Evolutionary conservation across 2,329 filamentous ascomycete species (phyloP), one percentile per base, ranked within the genome.

Genomic region (Ceratocystis variospora): DNA sequence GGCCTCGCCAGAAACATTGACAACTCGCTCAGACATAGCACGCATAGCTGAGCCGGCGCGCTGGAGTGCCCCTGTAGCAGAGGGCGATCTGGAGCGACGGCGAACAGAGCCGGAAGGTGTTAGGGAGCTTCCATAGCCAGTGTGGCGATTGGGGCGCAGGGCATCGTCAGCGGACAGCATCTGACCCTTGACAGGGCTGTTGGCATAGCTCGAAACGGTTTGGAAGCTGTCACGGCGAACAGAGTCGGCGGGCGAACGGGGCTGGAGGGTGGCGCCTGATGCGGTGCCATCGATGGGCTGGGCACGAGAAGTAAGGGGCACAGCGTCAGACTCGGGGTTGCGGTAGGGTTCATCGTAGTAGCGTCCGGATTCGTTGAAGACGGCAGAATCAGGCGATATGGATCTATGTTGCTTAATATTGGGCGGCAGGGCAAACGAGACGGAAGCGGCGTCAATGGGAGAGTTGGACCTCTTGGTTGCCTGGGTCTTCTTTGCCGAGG

Each of bases 21-120:
- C 94, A 66, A 99, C 92, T 78, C 94, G 90, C 77, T 96, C 92
- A 41, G 95, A 97, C 85, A 99, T 96, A 69, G 85, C 85, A 70
- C 88, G 83, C 75, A 92, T 84, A 71, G 91, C 89, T 7, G 88
- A 89, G 57, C 88, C 84, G 68, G 88, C 88, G 70, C 85, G 81
- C 28, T 81, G 83, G 64, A 92, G 75, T 19, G 88, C 87, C 31
- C 82, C 83, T 10, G 83, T 81, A 7, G 82, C 80, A 19, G 86
- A 86, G 1, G 83, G 79, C 1, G 87, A 85, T 48, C 86, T 79
- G 55, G 87, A 87, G 57, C 81, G 78, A 64, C 80, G 78, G 68
- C 77, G 75, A 28, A 79, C 79, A 22, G 67, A 68, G n/a, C 61
- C 64, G 10, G 76, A 77, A 5, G 84, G 83, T 33, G 76, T 77